Evolutionary conservation across 345 rosid genomes (phyloP).

Genomic region (Syzygium oleosum): DNA sequence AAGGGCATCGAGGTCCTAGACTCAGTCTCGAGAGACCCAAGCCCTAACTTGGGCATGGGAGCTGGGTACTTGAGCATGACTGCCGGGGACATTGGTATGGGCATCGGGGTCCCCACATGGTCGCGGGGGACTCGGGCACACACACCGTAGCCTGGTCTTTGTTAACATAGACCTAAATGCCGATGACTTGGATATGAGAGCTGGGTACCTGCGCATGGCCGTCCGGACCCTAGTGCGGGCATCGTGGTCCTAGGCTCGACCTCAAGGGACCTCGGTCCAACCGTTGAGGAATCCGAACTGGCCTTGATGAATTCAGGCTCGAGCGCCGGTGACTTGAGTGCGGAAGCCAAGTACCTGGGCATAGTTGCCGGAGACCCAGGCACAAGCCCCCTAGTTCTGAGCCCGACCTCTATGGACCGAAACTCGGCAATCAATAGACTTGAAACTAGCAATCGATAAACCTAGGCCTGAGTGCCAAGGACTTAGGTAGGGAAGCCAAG

Average conservation of each 20-base stretch:
- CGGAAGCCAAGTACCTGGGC: accelerated
- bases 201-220: too few species aligned
- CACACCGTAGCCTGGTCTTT: too few species aligned
- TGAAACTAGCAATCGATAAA: neutral
- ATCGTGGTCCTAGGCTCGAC: neutral
- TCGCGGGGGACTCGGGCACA: too few species aligned
- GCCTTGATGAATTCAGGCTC: accelerated
- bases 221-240: too few species aligned
- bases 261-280: neutral
- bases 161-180: too few species aligned
- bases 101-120: neutral
- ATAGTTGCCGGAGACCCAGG: neutral
- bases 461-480: neutral
- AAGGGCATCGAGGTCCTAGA: too few species aligned
- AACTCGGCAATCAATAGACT: neutral
- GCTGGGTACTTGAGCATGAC: too few species aligned
- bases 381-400: too few species aligned
- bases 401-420: neutral
- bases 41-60: too few species aligned
- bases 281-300: accelerated
- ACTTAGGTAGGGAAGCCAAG: neutral
- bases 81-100: neutral
- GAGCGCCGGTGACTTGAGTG: accelerated
- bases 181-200: too few species aligned
- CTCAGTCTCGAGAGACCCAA: too few species aligned